Evolutionary conservation across 192 early-diverging fungal genomes (phyloP), one percentile per base, ranked within the genome.

Genomic region (Coemansia sp.): DNA sequence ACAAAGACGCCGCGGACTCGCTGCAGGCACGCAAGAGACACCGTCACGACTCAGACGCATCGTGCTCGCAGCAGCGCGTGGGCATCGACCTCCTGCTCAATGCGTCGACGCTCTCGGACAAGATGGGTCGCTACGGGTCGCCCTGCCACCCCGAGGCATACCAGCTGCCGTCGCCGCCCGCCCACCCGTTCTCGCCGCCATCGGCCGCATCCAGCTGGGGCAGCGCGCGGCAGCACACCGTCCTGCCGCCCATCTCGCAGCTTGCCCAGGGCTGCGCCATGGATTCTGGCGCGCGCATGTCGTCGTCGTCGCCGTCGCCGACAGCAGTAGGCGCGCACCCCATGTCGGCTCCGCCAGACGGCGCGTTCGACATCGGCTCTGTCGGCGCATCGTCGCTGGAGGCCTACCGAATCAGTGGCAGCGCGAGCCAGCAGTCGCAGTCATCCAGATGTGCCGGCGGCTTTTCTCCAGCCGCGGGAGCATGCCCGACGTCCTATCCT

Each of bases 81-180:
- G 69, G 75, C 28, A 72, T 78, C 7, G 75, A 72, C 59, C 55
- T 78, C 36, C 67, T 78, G 57, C 62, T 78, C 25, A 78, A 78
- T 30, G 75, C 75, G 10, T 72, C 75, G 4, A 78, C 65, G 6
- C 54, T 78, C 48, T 69, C 75, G 0, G 75, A 78, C 62, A 61
- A 61, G 50, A 57, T 65, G 55, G 63, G 60, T 42, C 22, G 60
- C 62, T 49, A 34, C 39, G 56, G 34, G 57, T 58, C 42, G 57
- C 57, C 57, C 6, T 9, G 29, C 25, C 29, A 48, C 22, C 49
- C 19, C 51, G 23, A 57, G 0, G 29, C 51, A 19, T 56, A 51
- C 55, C 70, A 72, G 49, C 64, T 74, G 52, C 45, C 66, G 35
- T 73, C 71, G 16, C 71, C 71, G 45, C 49, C 71, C 42, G 32